A percentile compares a stretch with the other conserved stretches of the same genome.
Evolutionary conservation across 192 early-diverging fungal genomes (phyloP).

Genomic region (Geranomyces michiganensis): DNA sequence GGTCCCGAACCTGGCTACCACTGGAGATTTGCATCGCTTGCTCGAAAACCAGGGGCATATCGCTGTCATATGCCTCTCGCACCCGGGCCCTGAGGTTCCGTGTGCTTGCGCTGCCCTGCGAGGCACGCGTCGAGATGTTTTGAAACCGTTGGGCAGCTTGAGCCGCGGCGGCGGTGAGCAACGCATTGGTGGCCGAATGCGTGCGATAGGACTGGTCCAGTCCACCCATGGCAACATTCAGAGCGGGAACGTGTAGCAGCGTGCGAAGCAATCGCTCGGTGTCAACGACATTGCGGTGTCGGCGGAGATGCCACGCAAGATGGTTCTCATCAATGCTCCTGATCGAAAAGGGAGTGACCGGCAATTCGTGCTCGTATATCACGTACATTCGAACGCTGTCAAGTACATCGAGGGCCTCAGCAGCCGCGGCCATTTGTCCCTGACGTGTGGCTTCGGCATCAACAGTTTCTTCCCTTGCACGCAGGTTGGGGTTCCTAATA

Average conservation of each 20-base stretch:
- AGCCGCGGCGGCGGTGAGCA: background rate
- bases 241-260: constrained; percentile 5
- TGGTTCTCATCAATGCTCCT: background rate
- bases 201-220: constrained; percentile 12
- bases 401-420: too few relatives aligned
- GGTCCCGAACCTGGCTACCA: background rate
- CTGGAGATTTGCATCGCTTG: background rate
- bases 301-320: background rate
- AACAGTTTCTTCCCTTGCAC: background rate
- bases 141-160: background rate
- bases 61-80: background rate
- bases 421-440: too few relatives aligned
- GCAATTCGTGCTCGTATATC: too few relatives aligned
- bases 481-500: background rate
- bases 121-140: background rate
- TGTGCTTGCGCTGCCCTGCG: background rate
- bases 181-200: background rate
- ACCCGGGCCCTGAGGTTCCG: background rate
- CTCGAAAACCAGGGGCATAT: background rate
- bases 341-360: too few relatives aligned
- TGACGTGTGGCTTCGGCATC: too few relatives aligned
- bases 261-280: constrained; percentile 4
- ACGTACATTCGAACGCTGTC: too few relatives aligned
- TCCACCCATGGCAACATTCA: constrained; percentile 16
- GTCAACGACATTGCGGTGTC: background rate